Evolutionary conservation across 164 flowering plant species (phyloP).

Genomic region (Vitis labrusca): DNA sequence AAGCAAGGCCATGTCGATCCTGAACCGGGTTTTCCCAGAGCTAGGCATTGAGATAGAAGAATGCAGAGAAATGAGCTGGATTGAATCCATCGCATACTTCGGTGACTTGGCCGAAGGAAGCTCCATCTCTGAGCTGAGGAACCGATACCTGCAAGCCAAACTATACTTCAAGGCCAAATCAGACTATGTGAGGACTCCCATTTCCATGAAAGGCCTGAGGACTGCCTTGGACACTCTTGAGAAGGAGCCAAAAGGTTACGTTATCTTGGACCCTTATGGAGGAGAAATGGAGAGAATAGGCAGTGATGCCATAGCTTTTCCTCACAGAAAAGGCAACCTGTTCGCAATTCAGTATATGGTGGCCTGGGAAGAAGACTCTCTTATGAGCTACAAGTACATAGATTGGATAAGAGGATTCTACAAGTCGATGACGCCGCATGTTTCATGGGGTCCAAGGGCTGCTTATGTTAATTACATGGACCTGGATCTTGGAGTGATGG

Average conservation of each 20-base stretch:
- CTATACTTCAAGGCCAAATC: conserved; percentile 51
- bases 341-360: conserved; percentile 46
- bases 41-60: conserved; percentile 34
- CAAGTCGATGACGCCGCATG: conserved; percentile 36
- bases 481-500: conserved; percentile 41
- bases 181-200: conserved; percentile 40
- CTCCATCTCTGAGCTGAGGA: conserved; percentile 24
- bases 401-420: conserved; percentile 49
- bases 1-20: conserved; percentile 18
- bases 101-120: conserved; percentile 30
- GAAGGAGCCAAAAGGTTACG: conserved; percentile 46
- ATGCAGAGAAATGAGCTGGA: conserved; percentile 54
- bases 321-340: conserved; percentile 52
- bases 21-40: conserved; percentile 33
- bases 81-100: conserved; percentile 49
- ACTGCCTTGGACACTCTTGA: conserved; percentile 27
- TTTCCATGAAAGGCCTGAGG: conserved; percentile 24
- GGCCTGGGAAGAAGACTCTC: conserved; percentile 33
- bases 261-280: conserved; percentile 53
- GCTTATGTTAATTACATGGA: conserved; percentile 57
- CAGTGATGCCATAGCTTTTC: conserved; percentile 48
- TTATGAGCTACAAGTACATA: conserved; percentile 15
- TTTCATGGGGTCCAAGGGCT: conserved; percentile 51
- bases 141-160: conserved; percentile 28
- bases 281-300: conserved; percentile 41